Conservation (phyloP, 2,329 filamentous ascomycete species). For the Apiospora koreana region DNA sequence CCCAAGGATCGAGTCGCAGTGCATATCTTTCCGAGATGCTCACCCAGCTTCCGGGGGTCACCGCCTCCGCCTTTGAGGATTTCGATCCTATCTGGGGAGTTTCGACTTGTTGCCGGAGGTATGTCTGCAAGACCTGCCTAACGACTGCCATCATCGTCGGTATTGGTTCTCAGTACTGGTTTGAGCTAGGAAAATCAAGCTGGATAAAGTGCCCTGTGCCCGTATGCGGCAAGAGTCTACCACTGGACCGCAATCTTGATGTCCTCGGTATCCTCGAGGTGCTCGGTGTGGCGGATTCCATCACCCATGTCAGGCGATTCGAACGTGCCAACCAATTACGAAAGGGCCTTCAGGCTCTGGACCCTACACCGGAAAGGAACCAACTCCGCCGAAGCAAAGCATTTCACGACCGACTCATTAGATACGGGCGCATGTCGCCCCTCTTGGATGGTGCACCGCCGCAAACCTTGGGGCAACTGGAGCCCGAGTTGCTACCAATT, state of each 20-base stretch:
- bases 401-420: constrained; percentile 16
- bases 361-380: constrained; percentile 8
- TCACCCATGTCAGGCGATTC: constrained; percentile 9
- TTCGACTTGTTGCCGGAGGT: constrained; percentile 16
- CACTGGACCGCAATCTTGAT: constrained; percentile 11
- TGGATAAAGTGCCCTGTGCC: constrained; percentile 19
- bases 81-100: constrained; percentile 14
- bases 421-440: constrained; percentile 13
- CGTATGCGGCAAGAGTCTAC: constrained; percentile 14
- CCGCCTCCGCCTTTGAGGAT: constrained; percentile 15
- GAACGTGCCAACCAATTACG: constrained; percentile 11
- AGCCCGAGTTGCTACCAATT: constrained; percentile 1
- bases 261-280: constrained; percentile 11
- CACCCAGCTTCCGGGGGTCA: constrained; percentile 14
- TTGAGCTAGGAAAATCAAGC: constrained; percentile 10
- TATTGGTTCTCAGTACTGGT: constrained; percentile 16
- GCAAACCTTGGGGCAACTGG: background rate
- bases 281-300: constrained; percentile 1
- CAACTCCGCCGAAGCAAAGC: constrained; percentile 16
- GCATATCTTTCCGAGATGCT: constrained; percentile 17
- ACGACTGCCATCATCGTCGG: constrained; percentile 15
- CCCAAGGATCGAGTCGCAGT: constrained; percentile 7
- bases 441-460: constrained; percentile 6
- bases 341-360: constrained; percentile 12
- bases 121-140: constrained; percentile 18